A percentile compares a stretch with the other conserved stretches of the same genome.
Conservation (phyloP, 176 grass and related monocot genomes). For the Rhynchospora pubera region DNA sequence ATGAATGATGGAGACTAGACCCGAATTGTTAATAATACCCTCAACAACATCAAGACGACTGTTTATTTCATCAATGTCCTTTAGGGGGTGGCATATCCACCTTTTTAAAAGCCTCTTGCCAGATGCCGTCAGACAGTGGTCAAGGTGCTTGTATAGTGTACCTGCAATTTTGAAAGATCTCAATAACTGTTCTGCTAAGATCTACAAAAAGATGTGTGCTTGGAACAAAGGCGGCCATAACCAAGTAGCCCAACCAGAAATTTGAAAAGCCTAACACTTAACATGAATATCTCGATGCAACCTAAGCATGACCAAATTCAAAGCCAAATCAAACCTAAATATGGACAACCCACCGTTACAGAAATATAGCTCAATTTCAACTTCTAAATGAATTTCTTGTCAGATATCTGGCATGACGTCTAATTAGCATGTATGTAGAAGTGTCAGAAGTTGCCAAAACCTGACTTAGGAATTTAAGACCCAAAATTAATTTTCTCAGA, state of each 20-base stretch:
- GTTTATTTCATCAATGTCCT: constrained; percentile 62
- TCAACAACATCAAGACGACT: constrained; percentile 69
- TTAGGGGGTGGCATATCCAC: constrained; percentile 90
- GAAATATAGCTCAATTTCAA: not conserved
- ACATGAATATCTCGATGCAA: not conserved
- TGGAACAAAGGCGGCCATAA: not conserved
- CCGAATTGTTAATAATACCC: constrained; percentile 63
- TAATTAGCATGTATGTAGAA: not conserved
- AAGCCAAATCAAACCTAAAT: not conserved
- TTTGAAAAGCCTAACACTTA: not conserved
- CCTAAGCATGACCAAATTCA: not conserved
- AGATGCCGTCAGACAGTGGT: constrained; percentile 78
- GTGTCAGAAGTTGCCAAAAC: not conserved
- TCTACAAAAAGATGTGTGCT: constrained; percentile 5
- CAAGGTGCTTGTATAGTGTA: constrained; percentile 85
- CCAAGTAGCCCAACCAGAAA: not conserved
- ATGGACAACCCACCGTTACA: not conserved
- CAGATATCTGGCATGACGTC: not conserved
- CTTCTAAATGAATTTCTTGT: not conserved
- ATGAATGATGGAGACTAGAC: constrained; percentile 38
- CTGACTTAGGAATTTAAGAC: not conserved
- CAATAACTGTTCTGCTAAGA: not conserved
- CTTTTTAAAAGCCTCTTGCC: constrained; percentile 80
- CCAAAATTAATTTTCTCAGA: not conserved
- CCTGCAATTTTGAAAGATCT: constrained; percentile 29